Evolutionary conservation across 345 rosid species (phyloP).

Genomic region (Eucalyptus marginata): DNA sequence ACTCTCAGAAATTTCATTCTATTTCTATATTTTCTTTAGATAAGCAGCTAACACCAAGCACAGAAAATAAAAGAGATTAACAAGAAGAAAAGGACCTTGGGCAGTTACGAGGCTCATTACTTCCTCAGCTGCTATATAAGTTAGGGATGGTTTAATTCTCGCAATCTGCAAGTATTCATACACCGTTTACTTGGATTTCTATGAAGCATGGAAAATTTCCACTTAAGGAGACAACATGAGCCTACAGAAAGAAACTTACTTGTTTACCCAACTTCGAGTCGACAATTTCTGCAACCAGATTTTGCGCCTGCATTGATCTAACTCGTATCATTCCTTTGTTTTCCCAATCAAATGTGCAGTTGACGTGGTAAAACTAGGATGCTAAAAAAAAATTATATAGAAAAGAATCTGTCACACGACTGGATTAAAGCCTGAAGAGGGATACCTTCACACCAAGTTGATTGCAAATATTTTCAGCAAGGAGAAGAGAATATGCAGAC

Average conservation of each 20-base stretch:
- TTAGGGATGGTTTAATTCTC: conserved; percentile 74
- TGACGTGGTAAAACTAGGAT: background rate
- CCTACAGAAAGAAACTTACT: conserved; percentile 22
- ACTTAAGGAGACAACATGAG: background rate
- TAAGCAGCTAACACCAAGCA: background rate
- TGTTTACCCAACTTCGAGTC: conserved; percentile 94
- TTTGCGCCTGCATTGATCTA: conserved; percentile 49
- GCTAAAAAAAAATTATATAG: background rate
- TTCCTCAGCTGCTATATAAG: conserved; percentile 88
- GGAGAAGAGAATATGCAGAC: conserved; percentile 81
- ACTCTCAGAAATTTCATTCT: background rate
- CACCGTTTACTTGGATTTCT: background rate
- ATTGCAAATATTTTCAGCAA: conserved; percentile 83
- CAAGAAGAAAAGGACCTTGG: conserved; percentile 46
- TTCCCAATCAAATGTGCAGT: background rate
- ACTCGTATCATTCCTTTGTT: background rate
- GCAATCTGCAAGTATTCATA: conserved; percentile 43
- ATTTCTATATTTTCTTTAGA: background rate
- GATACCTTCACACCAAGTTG: conserved; percentile 74
- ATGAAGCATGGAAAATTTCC: background rate
- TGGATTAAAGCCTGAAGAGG: background rate
- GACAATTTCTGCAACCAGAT: conserved; percentile 87
- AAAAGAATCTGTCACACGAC: background rate
- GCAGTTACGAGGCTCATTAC: conserved; percentile 97
- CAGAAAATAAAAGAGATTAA: background rate